A percentile compares a stretch with the other conserved stretches of the same genome.
Evolutionary conservation across 306 rosid genomes (phyloP).

Genomic region (Hippophae rhamnoides): DNA sequence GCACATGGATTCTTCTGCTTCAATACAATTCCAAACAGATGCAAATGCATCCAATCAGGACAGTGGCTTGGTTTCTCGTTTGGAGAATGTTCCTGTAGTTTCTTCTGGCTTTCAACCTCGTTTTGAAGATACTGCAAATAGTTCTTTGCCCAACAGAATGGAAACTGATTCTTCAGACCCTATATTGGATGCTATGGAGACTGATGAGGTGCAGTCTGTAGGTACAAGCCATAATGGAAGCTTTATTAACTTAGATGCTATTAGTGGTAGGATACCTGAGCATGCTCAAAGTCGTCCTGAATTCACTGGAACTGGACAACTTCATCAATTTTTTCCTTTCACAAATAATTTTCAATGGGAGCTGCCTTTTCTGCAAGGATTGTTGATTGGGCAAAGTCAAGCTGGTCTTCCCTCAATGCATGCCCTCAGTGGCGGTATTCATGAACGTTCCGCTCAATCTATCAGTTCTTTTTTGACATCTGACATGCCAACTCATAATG

Average conservation of each 20-base stretch:
- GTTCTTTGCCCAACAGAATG: constrained; percentile 15
- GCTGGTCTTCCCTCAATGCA: constrained; percentile 35
- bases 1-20: constrained; percentile 45
- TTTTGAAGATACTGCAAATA: constrained; percentile 22
- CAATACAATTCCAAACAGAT: constrained; percentile 39
- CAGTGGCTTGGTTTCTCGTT: constrained; percentile 44
- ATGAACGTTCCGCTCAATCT: constrained; percentile 21
- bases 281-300: constrained; percentile 19
- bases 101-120: constrained; percentile 22
- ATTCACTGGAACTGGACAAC: constrained; percentile 30
- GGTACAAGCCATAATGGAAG: constrained; percentile 29
- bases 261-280: constrained; percentile 27
- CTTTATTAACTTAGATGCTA: constrained; percentile 30
- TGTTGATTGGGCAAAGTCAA: constrained; percentile 85
- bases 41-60: constrained; percentile 47
- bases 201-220: constrained; percentile 24
- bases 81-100: constrained; percentile 33
- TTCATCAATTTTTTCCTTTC: constrained; percentile 29
- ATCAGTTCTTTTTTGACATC: constrained; percentile 14
- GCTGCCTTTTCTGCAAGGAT: constrained; percentile 80
- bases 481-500: constrained; percentile 21
- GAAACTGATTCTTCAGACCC: constrained; percentile 16
- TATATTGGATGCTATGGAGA: constrained; percentile 27
- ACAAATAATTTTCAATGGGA: constrained; percentile 66
- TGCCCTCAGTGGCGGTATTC: constrained; percentile 27